phyloP scores from a whole-genome alignment of 345 rosid species.

The Citrus maxima region DNA sequence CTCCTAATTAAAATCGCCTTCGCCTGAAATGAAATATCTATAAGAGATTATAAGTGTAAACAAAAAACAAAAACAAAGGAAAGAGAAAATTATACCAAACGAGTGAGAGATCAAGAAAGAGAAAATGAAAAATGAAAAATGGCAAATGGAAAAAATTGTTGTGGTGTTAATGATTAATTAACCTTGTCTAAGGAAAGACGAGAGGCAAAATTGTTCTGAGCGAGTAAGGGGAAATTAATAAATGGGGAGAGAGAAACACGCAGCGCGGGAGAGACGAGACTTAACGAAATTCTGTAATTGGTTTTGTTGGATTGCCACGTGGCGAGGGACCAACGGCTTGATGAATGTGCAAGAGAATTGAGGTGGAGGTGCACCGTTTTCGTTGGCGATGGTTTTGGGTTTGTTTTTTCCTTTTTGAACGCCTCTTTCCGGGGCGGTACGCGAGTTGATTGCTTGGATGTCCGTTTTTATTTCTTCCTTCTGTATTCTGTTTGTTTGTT shows the following conservation, averaged over 20 bases:
- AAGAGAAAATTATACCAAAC: neutral
- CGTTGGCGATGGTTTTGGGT: slow-evolving; percentile 2
- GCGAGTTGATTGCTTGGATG: neutral
- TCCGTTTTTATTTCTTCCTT: neutral
- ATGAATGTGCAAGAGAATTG: neutral
- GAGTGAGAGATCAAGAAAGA: neutral
- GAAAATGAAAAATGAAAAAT: neutral
- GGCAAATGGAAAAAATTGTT: no score
- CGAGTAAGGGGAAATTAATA: neutral
- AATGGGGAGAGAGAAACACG: neutral
- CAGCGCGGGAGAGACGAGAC: neutral
- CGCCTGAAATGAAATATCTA: neutral
- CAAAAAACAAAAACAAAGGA: no score
- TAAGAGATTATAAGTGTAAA: neutral
- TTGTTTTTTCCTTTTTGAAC: neutral
- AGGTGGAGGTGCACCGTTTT: neutral
- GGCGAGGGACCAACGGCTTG: neutral
- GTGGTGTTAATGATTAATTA: neutral
- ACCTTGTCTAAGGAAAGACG: slow-evolving; percentile 10
- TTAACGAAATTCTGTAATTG: neutral
- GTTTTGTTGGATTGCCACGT: neutral
- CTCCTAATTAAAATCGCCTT: neutral
- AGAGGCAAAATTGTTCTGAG: neutral
- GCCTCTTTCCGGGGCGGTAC: neutral
- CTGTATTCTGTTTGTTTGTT: neutral